Conservation (phyloP, 345 rosid species). For the Eucalyptus fibrosa region DNA sequence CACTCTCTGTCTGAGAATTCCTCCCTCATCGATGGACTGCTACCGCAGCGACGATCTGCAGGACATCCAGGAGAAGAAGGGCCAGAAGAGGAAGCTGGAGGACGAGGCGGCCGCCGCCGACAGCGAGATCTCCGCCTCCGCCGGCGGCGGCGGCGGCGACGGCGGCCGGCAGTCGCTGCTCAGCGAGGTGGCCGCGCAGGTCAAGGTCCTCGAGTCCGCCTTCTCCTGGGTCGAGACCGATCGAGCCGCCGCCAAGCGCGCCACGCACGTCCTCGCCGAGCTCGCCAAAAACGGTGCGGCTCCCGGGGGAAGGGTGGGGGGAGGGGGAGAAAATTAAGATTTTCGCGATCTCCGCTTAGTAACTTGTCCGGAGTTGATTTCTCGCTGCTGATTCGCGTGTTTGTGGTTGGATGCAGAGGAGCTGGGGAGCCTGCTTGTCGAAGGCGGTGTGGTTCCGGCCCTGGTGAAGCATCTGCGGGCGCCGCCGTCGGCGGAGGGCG, state of each 20-base stretch:
- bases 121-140: constrained; percentile 46
- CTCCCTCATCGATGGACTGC: neutral
- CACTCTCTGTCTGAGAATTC: neutral
- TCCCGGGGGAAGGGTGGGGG: too few relatives aligned
- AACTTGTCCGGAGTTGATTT: neutral
- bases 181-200: constrained; percentile 62
- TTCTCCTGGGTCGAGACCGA: constrained; percentile 88
- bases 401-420: constrained; percentile 52
- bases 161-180: constrained; percentile 48
- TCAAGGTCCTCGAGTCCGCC: constrained; percentile 46
- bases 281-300: constrained; percentile 89
- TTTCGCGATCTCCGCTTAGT: neutral
- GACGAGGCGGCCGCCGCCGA: constrained; percentile 40
- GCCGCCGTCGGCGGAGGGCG: constrained; percentile 53
- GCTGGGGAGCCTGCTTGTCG: constrained; percentile 88
- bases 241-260: constrained; percentile 94
- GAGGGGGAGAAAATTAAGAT: neutral
- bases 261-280: constrained; percentile 95
- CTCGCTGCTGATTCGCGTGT: neutral
- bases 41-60: constrained; percentile 7
- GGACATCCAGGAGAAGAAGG: constrained; percentile 70
- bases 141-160: constrained; percentile 39
- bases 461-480: constrained; percentile 85
- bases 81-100: constrained; percentile 90
- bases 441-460: constrained; percentile 92